These are phyloP conservation scores for Scleroderma citrinum DNA, from an alignment of 768 basidiomycete species.

Conservation along the genomic window DNA sequence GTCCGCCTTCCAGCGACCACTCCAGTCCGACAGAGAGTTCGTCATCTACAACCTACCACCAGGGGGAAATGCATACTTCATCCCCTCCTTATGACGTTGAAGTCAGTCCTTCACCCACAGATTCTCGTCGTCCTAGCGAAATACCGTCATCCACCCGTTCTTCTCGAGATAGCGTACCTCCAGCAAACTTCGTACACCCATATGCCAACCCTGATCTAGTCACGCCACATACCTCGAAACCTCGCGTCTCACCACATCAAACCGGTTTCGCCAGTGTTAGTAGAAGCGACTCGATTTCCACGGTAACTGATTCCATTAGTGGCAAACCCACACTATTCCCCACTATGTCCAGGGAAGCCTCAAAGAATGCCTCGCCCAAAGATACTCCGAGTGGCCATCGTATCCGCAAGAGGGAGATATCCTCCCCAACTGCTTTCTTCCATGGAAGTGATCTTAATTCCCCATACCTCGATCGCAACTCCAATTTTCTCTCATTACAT, in stretches of 20 bases:
- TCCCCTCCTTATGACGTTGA: slow-evolving; percentile 1
- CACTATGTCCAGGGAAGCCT: slow-evolving; percentile 31
- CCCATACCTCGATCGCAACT: slow-evolving; percentile 24
- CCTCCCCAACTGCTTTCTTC: slow-evolving; percentile 45
- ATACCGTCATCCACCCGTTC: slow-evolving; percentile 21
- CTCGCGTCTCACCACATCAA: slow-evolving; percentile 23
- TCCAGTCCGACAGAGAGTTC: slow-evolving; percentile 6
- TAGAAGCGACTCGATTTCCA: slow-evolving; percentile 48
- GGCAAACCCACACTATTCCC: slow-evolving; percentile 32
- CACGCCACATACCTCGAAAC: slow-evolving; percentile 29
- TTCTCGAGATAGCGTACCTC: slow-evolving; percentile 31
- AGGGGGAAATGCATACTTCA: slow-evolving; percentile 4
- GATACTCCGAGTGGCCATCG: slow-evolving; percentile 11
- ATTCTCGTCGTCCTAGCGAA: slow-evolving; percentile 7
- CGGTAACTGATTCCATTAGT: slow-evolving; percentile 43
- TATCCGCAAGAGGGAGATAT: slow-evolving; percentile 47
- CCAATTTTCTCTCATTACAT: slow-evolving; percentile 28
- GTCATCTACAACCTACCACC: slow-evolving; percentile 6
- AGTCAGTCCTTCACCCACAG: slow-evolving; percentile 7
- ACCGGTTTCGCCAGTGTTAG: slow-evolving; percentile 29
- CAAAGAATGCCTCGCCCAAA: slow-evolving; percentile 16
- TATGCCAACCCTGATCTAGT: slow-evolving; percentile 77
- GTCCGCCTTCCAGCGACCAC: slow-evolving; percentile 6
- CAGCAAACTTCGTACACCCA: slow-evolving; percentile 49
- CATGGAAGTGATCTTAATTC: slow-evolving; percentile 21